These are phyloP conservation scores for Chalciporus piperatus DNA, from an alignment of 768 basidiomycete genomes.

Conservation along the genomic window DNA sequence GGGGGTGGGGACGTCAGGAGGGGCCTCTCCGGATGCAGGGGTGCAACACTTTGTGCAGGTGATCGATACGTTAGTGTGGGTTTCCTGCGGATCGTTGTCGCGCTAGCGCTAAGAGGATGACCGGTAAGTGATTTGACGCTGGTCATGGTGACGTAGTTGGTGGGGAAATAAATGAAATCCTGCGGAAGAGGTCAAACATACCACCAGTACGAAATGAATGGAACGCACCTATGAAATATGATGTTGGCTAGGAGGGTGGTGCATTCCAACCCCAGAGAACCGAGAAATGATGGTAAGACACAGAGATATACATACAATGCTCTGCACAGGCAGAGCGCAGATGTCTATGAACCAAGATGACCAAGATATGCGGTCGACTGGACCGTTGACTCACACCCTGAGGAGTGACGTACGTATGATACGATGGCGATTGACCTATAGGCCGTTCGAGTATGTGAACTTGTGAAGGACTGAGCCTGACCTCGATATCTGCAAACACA, in stretches of 20 bases:
- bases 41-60: slow-evolving; percentile 39
- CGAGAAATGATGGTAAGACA: slow-evolving; percentile 1
- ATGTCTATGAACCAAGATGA: slow-evolving; percentile 18
- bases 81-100: slow-evolving; percentile 47
- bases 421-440: slow-evolving; percentile 9
- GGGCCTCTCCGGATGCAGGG: slow-evolving; percentile 20
- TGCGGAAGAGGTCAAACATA: slow-evolving; percentile 5
- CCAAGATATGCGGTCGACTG: slow-evolving; percentile 18
- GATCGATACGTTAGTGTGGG: slow-evolving; percentile 58
- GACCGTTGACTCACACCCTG: slow-evolving; percentile 5
- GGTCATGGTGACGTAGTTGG: slow-evolving; percentile 16
- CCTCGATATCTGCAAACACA: background rate
- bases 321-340: slow-evolving; percentile 5
- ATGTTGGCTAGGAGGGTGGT: slow-evolving; percentile 8
- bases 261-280: slow-evolving; percentile 21
- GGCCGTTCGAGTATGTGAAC: slow-evolving; percentile 12
- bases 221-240: slow-evolving; percentile 22
- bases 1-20: slow-evolving; percentile 15
- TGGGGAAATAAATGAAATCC: slow-evolving; percentile 9
- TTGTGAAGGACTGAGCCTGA: slow-evolving; percentile 19
- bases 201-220: background rate
- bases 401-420: slow-evolving; percentile 1
- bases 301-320: slow-evolving; percentile 14
- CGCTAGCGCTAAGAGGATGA: slow-evolving; percentile 5
- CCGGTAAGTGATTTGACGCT: slow-evolving; percentile 19